Base-by-base conservation (phyloP, 768 basidiomycete genomes). In the Macrolepiota dolichaula region DNA sequence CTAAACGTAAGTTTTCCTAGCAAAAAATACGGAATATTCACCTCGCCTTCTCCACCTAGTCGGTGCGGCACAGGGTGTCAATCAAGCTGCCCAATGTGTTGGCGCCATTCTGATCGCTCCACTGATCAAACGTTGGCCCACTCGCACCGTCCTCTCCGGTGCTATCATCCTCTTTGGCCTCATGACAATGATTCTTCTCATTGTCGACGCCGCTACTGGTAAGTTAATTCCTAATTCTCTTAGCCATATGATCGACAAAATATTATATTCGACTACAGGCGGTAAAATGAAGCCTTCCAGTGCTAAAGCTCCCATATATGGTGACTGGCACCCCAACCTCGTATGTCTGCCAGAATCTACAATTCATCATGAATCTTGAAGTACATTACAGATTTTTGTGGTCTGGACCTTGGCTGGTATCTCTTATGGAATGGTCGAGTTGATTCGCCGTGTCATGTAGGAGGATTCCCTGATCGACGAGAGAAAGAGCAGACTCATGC, bases 81-180 rank as follows among this genome's bases (percentile, higher is more conserved):
- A 74, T 55, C 71, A 73, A 42, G 73, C 73, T 9, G 72, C 72
- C 7, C 73, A 74, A 49, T 74, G 73, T 59, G 70, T 74, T 19
- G 72, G 73, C 42, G 71, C 73, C 29, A 74, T 74, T 51, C 64
- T 74, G 25, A 72, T 74, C 47, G 73, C 73, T 4, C 73, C 73
- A 4, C 55, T 73, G 9, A 67, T 73, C 59, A 71, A 69, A 63
- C 62, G 61, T 27, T 73, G 68, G 64, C 73, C 73, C 3, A 73
- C 72, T 9, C 71, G 73, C 36, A 67, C 69, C 5, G 71, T 74
- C 2, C 63, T 74, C 6, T 42, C 72, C 9, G 53, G 57, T 3
- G 67, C 68, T 9, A 71, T 73, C 35, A 51, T 71, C 42, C 22
- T 71, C 4, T 73, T 73, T 57, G 69, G 64, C 10, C 58, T 74